Evolutionary conservation across 176 grass and related monocot genomes (phyloP), one percentile per base, ranked within the genome.

Genomic region (Eragrostis curvula): DNA sequence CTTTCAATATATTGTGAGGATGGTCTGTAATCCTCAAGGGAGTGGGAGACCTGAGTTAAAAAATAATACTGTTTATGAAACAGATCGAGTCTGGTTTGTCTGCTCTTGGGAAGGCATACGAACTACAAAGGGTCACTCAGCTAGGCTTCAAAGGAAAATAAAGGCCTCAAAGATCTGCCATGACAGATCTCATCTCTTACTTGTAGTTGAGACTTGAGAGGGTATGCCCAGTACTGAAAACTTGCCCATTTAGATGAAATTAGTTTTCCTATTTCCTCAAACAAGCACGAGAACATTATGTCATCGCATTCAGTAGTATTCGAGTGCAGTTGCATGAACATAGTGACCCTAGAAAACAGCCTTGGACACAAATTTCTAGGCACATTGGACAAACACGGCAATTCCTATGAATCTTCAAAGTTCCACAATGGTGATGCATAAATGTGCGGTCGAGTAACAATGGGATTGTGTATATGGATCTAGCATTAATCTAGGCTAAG

Each of bases 131-230:
- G 42, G 21, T n/a, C n/a, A 60, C 25, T 17, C 13, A 55, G 44
- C 63, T 47, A 24, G 63, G 71, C 17, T 83, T 74, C 46, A 28
- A 64, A 83, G 68, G 47, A 67, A 68, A 55, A 68, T 41, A 30
- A 36, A 66, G 8, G 9, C n/a, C 56, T 55, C 20, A 18, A 59
- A 8, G 42, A 30, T 45, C 66, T 55, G 25, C 7, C 20, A 57
- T 66, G 23, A 80, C 67, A 74, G 6, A 81, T 86, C 9, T 68
- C 29, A 59, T 75, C 20, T 74, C 18, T 81, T 59, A 13, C 45
- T 70, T 68, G n/a, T n/a, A n/a, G n/a, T n/a, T n/a, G n/a, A n/a
- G 16, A 59, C 21, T 40, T 21, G 59, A 41, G 69, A 61, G 18
- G 14, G 11, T 81, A 68, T 86, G 59, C 27, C 25, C 39, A 25